These are phyloP conservation scores for Fusarium albosuccineum DNA, from an alignment of 2,329 filamentous ascomycete genomes.

Conservation along the genomic window DNA sequence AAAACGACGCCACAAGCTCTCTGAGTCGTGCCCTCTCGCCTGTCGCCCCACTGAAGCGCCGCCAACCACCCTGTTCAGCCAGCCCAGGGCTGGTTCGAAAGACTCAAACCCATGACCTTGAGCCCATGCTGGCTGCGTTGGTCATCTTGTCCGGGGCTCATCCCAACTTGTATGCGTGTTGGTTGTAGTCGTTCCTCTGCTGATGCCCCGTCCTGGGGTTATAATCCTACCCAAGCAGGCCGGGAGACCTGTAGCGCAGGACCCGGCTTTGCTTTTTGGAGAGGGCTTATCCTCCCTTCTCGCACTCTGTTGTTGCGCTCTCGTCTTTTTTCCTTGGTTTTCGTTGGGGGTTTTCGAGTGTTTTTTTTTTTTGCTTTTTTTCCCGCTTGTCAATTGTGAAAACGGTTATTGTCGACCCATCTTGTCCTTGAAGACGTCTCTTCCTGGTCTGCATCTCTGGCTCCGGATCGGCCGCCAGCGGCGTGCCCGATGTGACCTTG, in stretches of 20 bases:
- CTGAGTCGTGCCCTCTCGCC: slow-evolving; percentile 17
- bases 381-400: background rate
- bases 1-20: slow-evolving; percentile 21
- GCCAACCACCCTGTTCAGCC: background rate
- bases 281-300: slow-evolving; percentile 18
- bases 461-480: slow-evolving; percentile 22
- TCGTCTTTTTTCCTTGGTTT: background rate
- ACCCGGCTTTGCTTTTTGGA: slow-evolving; percentile 25
- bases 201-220: slow-evolving; percentile 7
- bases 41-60: slow-evolving; percentile 9
- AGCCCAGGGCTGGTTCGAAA: background rate
- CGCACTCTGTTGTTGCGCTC: slow-evolving; percentile 10
- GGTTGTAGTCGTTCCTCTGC: slow-evolving; percentile 7
- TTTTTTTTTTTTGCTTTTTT: slow-evolving; percentile 1
- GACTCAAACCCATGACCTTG: slow-evolving; percentile 11
- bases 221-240: background rate
- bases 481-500: slow-evolving; percentile 25
- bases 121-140: background rate
- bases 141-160: slow-evolving; percentile 15
- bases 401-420: slow-evolving; percentile 1
- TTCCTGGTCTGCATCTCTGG: background rate
- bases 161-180: slow-evolving; percentile 12
- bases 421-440: background rate
- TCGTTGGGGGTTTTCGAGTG: background rate
- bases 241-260: slow-evolving; percentile 4